Base-by-base conservation (phyloP, 2,329 filamentous ascomycete species). In the Alternaria panax region DNA sequence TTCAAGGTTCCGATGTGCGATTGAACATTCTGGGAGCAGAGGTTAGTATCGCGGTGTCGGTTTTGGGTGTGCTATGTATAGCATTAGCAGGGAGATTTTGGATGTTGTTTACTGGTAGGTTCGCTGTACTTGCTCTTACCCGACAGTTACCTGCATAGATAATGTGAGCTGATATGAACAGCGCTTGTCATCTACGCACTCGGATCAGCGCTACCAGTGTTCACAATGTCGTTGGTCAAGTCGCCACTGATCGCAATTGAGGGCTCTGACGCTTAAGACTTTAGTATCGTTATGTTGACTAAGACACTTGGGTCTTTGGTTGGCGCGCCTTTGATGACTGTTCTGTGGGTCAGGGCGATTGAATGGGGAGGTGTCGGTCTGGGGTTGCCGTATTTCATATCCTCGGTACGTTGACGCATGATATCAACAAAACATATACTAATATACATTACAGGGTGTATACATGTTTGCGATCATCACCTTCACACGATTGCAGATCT, bases 191-290 rank as follows among this genome's bases (percentile, higher is more conserved):
- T 78, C 11, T 79, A 79, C 48, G 77, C 77, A 9, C 60, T 77
- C 8, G 77, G 77, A 11, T 79, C 77, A 9, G 76, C 77, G 8
- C 64, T 78, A 14, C 76, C 77, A 0, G 75, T 78, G 5, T 79
- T 79, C 56, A 77, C 75, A 0, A 76, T 77, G 70, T 76, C 75
- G 7, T 64, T 78, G 6, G 74, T 78, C 27, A 77, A 77, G 52
- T 74, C 73, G 7, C 67, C 69, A 3, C 63, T 75, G 7, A 71
- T 78, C 22, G 70, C 75, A 3, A 45, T 74, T 0, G 54, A 60
- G 14, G 61, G 70, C 22, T 70, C 66, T 3, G 66, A 74, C 22
- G 68, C 69, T 8, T 72, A 77, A 52, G 75, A 77, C 51, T 78
- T 78, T 47, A 76, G 73, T 43, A 75, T 79, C 22, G 72, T 77